A percentile compares a stretch with the other conserved stretches of the same genome.
Conservation (phyloP, 2,329 filamentous ascomycete genomes). For the Venturia carpophila region DNA sequence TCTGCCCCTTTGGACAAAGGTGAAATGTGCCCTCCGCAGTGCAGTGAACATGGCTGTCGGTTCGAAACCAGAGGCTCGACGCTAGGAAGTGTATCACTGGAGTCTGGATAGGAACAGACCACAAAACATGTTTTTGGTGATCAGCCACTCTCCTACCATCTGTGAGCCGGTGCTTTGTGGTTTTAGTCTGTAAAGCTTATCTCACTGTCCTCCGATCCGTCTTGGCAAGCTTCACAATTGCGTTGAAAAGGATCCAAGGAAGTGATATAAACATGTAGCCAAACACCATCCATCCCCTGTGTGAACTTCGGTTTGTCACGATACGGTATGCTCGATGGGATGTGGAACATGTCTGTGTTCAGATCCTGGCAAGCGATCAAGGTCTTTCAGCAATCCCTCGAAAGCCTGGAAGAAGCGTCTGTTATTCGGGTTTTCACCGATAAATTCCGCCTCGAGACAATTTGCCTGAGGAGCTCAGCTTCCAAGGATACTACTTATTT, state of each 20-base stretch:
- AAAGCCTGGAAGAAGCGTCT: too few species aligned
- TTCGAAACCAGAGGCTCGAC: not conserved
- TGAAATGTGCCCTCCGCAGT: not conserved
- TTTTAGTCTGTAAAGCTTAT: not conserved
- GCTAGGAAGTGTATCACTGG: not conserved
- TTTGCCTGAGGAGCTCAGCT: not conserved
- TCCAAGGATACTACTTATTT: too few species aligned
- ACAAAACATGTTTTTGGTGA: conserved; percentile 1
- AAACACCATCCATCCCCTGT: not conserved
- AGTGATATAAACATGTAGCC: not conserved
- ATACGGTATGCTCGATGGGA: too few species aligned
- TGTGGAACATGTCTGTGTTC: too few species aligned
- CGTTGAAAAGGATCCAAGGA: not conserved
- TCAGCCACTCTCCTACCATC: not conserved
- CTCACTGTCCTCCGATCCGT: not conserved
- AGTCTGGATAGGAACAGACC: not conserved
- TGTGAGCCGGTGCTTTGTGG: not conserved
- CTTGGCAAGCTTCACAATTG: not conserved
- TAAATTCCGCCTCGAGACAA: not conserved
- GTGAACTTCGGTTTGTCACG: not conserved
- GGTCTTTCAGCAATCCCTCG: too few species aligned
- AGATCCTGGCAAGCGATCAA: too few species aligned
- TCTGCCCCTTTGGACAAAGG: not conserved
- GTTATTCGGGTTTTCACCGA: not conserved
- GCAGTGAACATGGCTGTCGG: not conserved